Evolutionary conservation across 1,284 basidiomycete species (phyloP).

Genomic region (Cutaneotrichosporon cutaneum): DNA sequence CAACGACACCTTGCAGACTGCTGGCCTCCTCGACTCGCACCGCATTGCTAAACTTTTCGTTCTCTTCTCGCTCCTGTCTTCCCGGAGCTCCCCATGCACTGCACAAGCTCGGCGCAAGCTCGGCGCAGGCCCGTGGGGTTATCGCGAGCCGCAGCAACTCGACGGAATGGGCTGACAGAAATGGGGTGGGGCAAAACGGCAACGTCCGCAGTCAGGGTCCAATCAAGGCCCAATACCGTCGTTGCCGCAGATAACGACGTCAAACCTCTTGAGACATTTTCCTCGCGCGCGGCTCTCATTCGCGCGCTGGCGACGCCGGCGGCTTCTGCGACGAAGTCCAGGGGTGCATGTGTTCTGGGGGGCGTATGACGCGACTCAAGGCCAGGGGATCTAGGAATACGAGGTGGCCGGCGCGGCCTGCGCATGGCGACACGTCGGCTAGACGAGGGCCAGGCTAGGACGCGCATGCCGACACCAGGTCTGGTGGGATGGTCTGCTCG

Average conservation of each 20-base stretch:
- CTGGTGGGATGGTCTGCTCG: constrained; percentile 26
- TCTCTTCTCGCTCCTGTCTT: no score
- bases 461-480: constrained; percentile 25
- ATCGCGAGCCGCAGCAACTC: neutral
- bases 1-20: no score
- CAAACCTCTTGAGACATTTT: neutral
- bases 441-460: no score
- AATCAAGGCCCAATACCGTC: neutral
- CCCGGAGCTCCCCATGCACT: no score
- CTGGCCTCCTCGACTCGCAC: no score
- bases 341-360: neutral
- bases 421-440: no score
- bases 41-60: no score
- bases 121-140: neutral
- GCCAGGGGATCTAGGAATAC: neutral
- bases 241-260: neutral
- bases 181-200: constrained; percentile 1
- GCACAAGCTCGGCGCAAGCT: no score
- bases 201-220: constrained; percentile 8
- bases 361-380: neutral
- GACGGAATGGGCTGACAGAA: neutral
- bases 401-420: no score
- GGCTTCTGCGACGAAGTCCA: neutral
- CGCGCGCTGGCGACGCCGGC: neutral
- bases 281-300: neutral